Percentiles rank a stretch among this genome's conserved stretches.
These are phyloP conservation scores for Tuber melanosporum DNA, from an alignment of 495 filamentous ascomycete genomes.

Conservation along the genomic window DNA sequence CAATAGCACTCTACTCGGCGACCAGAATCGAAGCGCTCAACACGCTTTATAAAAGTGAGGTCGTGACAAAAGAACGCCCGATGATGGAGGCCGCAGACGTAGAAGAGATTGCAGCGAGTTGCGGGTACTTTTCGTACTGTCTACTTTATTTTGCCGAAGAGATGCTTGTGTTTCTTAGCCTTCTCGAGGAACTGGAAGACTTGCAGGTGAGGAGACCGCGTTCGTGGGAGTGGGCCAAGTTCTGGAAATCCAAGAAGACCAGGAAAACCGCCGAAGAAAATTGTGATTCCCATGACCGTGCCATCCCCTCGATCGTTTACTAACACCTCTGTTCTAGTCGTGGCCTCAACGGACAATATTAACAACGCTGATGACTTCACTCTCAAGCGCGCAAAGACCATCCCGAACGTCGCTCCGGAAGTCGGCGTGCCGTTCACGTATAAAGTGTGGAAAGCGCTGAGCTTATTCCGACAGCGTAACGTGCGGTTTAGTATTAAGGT, in stretches of 20 bases:
- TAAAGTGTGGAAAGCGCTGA: slow-evolving; percentile 54
- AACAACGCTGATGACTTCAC: slow-evolving; percentile 9
- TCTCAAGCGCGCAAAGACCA: slow-evolving; percentile 32
- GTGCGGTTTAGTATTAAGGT: slow-evolving; percentile 84
- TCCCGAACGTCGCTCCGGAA: slow-evolving; percentile 46
- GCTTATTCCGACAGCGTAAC: slow-evolving; percentile 59
- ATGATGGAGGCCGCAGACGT: slow-evolving; percentile 81
- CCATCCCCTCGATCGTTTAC: background rate
- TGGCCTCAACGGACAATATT: background rate
- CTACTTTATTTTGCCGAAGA: slow-evolving; percentile 84
- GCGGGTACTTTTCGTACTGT: slow-evolving; percentile 88
- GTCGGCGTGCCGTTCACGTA: slow-evolving; percentile 49
- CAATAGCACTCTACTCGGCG: slow-evolving; percentile 66
- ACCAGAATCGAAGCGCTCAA: slow-evolving; percentile 69
- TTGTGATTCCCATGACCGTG: slow-evolving; percentile 7
- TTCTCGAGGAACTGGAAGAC: slow-evolving; percentile 70
- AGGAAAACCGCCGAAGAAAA: slow-evolving; percentile 19
- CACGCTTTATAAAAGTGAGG: slow-evolving; percentile 68
- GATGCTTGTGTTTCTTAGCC: slow-evolving; percentile 70
- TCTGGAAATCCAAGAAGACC: slow-evolving; percentile 54
- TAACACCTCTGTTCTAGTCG: background rate
- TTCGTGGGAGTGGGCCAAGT: slow-evolving; percentile 81
- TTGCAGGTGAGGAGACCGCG: slow-evolving; percentile 50
- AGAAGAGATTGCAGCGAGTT: slow-evolving; percentile 92
- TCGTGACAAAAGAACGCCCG: slow-evolving; percentile 54